These are phyloP conservation scores for Diplodia corticola DNA, from an alignment of 2,329 filamentous ascomycete genomes.

Conservation along the genomic window DNA sequence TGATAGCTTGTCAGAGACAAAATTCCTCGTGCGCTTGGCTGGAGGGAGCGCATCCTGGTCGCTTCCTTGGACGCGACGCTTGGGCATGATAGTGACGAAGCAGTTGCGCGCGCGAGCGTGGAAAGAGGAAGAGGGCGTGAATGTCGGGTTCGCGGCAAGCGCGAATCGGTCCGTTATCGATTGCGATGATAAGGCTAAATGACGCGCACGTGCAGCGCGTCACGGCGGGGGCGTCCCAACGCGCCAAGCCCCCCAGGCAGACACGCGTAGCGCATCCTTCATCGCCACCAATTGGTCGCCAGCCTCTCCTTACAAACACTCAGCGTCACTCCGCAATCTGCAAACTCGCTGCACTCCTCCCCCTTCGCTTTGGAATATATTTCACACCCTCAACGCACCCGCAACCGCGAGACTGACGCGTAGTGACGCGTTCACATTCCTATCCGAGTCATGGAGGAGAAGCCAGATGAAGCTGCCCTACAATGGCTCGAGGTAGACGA, in stretches of 20 bases:
- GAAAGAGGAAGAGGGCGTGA: background rate
- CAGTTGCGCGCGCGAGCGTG: background rate
- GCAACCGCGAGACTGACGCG: background rate
- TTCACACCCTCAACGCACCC: background rate
- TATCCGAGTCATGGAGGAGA: slow-evolving; percentile 8
- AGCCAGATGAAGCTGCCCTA: background rate
- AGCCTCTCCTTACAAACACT: background rate
- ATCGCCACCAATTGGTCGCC: background rate
- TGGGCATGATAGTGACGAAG: background rate
- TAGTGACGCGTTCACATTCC: background rate
- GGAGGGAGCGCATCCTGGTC: slow-evolving; percentile 32
- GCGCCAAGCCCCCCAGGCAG: slow-evolving; percentile 9
- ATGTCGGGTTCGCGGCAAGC: background rate
- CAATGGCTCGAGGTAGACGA: background rate
- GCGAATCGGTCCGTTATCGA: slow-evolving; percentile 8
- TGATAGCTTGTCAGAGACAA: slow-evolving; percentile 63
- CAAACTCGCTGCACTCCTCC: background rate
- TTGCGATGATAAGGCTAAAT: background rate
- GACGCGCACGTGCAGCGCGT: slow-evolving; percentile 13
- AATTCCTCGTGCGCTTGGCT: slow-evolving; percentile 49
- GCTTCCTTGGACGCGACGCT: slow-evolving; percentile 31
- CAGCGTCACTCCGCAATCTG: background rate
- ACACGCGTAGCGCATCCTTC: slow-evolving; percentile 1
- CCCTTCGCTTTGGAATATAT: background rate
- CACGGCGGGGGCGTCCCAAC: background rate